Base-by-base conservation (phyloP, 1,284 basidiomycete species). In the Puccinia novopanici region DNA sequence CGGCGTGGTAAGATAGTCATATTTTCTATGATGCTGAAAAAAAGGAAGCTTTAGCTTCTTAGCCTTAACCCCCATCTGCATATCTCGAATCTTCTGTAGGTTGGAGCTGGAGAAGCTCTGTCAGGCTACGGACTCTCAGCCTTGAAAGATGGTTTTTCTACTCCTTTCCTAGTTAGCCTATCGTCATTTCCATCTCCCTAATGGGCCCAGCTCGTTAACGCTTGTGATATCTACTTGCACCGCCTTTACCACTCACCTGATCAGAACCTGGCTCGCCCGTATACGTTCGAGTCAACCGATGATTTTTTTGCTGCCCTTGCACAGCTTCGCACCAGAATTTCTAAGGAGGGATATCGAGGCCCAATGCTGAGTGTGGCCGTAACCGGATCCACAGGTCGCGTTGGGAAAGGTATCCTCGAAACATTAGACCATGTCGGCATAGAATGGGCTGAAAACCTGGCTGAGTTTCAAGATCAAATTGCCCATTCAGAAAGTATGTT, bases 261-360 rank as follows among this genome's bases (percentile, higher is more conserved):
- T 12, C 81, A 92, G 92, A 91, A 91, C 84, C 91, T 92, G 0
- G 92, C 93, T 0, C 89, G 93, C 19, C 93, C 93, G 9, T 92
- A 93, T 83, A 91, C 91, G 0, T 89, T 90, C 75, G 88, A 89
- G 0, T 89, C 89, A 10, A 86, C 94, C 9, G 86, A 88, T 3
- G 88, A 89, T 17, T 88, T 93, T 72, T 89, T 90, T 12, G 84
- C 85, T 0, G 88, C 90, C 1, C 86, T 96, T 34, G 87, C 88
- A 54, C 85, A 87, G 9, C 89, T 92, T 15, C 92, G 92, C 0
- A 86, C 87, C 0, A 86, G 87, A 13, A 91, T 93, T 37, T 82
- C 86, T 0, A 85, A 86, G 45, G 86, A 89, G 61, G 92, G 91
- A 0, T 91, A 90, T 0, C 91, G 91, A 0, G 93, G 92, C 3